Percentiles rank a stretch among this genome's conserved stretches.
These are phyloP conservation scores for Pseudocercospora cruenta DNA, from an alignment of 2,329 filamentous ascomycete genomes.

Conservation along the genomic window DNA sequence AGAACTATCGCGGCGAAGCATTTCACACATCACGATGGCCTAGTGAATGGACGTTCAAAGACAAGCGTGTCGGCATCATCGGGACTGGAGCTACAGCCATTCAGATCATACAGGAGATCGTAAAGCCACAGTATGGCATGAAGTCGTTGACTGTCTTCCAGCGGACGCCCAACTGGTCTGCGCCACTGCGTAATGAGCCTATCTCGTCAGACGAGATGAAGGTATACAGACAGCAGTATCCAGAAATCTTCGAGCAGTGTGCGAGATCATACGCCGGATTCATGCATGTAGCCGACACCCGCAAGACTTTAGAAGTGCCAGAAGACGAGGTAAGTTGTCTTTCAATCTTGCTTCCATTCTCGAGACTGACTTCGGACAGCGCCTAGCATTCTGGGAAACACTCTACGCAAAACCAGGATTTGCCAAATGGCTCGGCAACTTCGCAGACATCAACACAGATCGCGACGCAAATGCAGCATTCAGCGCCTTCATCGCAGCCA, in stretches of 20 bases:
- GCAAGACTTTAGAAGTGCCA: slow-evolving; percentile 52
- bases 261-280: slow-evolving; percentile 41
- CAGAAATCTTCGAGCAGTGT: slow-evolving; percentile 41
- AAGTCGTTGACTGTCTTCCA: slow-evolving; percentile 62
- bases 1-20: slow-evolving; percentile 42
- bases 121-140: slow-evolving; percentile 34
- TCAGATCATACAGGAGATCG: slow-evolving; percentile 40
- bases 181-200: slow-evolving; percentile 32
- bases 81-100: slow-evolving; percentile 48
- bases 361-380: slow-evolving; percentile 4
- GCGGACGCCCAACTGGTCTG: slow-evolving; percentile 62
- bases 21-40: slow-evolving; percentile 48
- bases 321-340: slow-evolving; percentile 37
- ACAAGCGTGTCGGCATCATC: slow-evolving; percentile 46
- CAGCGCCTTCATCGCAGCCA: slow-evolving; percentile 51
- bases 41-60: slow-evolving; percentile 32
- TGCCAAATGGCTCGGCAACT: slow-evolving; percentile 47
- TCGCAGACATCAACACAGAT: slow-evolving; percentile 44
- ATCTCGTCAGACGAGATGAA: slow-evolving; percentile 30
- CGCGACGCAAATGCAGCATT: slow-evolving; percentile 44
- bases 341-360: background rate
- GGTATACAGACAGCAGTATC: slow-evolving; percentile 32
- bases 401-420: slow-evolving; percentile 43
- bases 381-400: slow-evolving; percentile 48
- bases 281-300: slow-evolving; percentile 34